These are phyloP conservation scores for Crotalaria pallida DNA, from an alignment of 306 rosid species.

Conservation along the genomic window DNA sequence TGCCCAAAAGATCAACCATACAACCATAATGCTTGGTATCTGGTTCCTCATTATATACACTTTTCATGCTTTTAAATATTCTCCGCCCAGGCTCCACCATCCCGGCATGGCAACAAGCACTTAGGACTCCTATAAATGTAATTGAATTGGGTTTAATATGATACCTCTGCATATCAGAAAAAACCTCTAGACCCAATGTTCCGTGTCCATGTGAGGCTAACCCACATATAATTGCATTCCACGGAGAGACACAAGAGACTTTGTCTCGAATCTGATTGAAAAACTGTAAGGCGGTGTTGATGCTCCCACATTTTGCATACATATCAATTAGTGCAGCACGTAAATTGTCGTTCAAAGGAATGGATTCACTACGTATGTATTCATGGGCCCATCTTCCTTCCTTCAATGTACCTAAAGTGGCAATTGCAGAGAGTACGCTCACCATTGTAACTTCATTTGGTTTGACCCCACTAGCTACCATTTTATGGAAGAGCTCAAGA, in stretches of 20 bases:
- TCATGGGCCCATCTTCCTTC: conserved; percentile 80
- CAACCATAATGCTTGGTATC: conserved; percentile 90
- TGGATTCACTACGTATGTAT: conserved; percentile 40
- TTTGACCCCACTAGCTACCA: conserved; percentile 53
- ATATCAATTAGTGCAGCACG: conserved; percentile 74
- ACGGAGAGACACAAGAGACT: conserved; percentile 56
- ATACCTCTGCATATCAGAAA: conserved; percentile 54
- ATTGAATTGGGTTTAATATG: conserved; percentile 62
- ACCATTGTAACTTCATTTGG: conserved; percentile 93
- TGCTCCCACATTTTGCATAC: conserved; percentile 93
- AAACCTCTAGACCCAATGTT: conserved; percentile 55
- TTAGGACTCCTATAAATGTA: conserved; percentile 75
- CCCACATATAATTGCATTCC: conserved; percentile 92
- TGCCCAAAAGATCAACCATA: conserved; percentile 87
- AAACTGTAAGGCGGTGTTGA: conserved; percentile 52
- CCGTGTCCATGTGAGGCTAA: conserved; percentile 83
- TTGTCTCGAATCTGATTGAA: conserved; percentile 55
- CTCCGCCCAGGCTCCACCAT: conserved; percentile 63
- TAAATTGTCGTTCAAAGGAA: conserved; percentile 72
- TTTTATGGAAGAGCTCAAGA: conserved; percentile 62
- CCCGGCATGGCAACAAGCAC: conserved; percentile 92
- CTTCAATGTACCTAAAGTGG: conserved; percentile 56
- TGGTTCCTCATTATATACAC: conserved; percentile 61
- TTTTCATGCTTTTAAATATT: conserved; percentile 68
- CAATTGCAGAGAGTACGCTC: conserved; percentile 79